Evolutionary conservation across 108 stramenopile genomes (phyloP).

Genomic region (Aurantiochytrium sp.): DNA sequence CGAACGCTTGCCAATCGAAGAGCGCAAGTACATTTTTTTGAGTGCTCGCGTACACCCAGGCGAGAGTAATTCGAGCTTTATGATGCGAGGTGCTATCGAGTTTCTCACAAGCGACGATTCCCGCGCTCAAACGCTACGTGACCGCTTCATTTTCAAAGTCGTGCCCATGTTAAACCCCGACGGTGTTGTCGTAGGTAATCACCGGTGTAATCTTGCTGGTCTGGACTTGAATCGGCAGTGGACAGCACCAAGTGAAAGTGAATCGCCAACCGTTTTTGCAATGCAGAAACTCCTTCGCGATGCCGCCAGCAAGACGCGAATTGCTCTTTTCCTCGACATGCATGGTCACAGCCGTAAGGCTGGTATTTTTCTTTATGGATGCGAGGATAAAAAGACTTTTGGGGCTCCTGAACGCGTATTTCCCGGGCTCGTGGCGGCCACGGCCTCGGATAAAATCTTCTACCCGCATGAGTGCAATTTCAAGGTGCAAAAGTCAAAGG

Average conservation of each 20-base stretch:
- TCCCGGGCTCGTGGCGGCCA: neutral
- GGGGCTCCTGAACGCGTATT: neutral
- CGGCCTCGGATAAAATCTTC: neutral
- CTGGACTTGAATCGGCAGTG: slow-evolving; percentile 54
- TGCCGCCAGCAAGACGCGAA: neutral
- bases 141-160: slow-evolving; percentile 42
- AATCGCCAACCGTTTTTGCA: slow-evolving; percentile 37
- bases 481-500: slow-evolving; percentile 6
- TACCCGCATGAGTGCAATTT: neutral
- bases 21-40: slow-evolving; percentile 13
- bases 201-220: slow-evolving; percentile 46
- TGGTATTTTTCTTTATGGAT: slow-evolving; percentile 43
- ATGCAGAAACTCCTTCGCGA: slow-evolving; percentile 28
- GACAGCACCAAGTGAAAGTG: slow-evolving; percentile 15
- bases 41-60: slow-evolving; percentile 55
- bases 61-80: slow-evolving; percentile 49
- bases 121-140: slow-evolving; percentile 29
- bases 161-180: slow-evolving; percentile 62
- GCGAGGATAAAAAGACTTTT: neutral
- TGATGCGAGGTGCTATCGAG: slow-evolving; percentile 54
- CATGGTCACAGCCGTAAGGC: slow-evolving; percentile 55
- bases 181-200: slow-evolving; percentile 56
- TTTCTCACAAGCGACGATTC: slow-evolving; percentile 34
- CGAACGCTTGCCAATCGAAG: neutral
- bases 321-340: slow-evolving; percentile 47